phyloP scores from a whole-genome alignment of 768 basidiomycete genomes.

The Auriculariales sp. region DNA sequence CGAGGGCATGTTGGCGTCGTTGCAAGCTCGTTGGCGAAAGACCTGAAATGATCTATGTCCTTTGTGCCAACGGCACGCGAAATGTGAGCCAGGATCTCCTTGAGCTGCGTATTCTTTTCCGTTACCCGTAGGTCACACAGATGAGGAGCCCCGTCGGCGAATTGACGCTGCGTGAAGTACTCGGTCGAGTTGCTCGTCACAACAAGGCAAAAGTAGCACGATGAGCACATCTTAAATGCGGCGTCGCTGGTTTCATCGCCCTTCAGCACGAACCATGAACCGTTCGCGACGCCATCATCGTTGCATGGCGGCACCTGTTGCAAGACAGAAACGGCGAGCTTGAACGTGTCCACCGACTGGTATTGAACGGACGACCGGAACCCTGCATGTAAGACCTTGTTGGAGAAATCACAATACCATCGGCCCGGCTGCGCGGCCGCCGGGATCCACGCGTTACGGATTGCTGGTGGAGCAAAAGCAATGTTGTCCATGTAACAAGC shows the following conservation, averaged over 20 bases:
- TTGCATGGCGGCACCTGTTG: background rate
- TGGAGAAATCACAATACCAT: background rate
- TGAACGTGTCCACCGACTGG: background rate
- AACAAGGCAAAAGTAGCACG: background rate
- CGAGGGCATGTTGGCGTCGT: background rate
- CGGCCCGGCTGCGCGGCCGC: background rate
- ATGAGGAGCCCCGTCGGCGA: background rate
- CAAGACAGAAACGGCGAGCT: background rate
- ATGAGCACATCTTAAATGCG: background rate
- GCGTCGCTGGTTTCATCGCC: background rate
- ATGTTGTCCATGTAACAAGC: background rate
- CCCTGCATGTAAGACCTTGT: background rate
- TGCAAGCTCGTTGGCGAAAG: background rate
- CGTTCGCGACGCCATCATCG: background rate
- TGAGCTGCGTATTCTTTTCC: background rate
- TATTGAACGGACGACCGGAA: background rate
- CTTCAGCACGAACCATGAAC: background rate
- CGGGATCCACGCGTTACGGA: background rate
- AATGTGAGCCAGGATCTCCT: background rate
- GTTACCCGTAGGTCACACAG: background rate
- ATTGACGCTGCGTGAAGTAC: background rate
- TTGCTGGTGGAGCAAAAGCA: background rate
- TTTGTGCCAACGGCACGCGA: background rate
- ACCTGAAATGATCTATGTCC: background rate
- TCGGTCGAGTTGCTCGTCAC: background rate